These are phyloP conservation scores for Russula sp. DNA, from an alignment of 768 basidiomycete species.

Conservation along the genomic window DNA sequence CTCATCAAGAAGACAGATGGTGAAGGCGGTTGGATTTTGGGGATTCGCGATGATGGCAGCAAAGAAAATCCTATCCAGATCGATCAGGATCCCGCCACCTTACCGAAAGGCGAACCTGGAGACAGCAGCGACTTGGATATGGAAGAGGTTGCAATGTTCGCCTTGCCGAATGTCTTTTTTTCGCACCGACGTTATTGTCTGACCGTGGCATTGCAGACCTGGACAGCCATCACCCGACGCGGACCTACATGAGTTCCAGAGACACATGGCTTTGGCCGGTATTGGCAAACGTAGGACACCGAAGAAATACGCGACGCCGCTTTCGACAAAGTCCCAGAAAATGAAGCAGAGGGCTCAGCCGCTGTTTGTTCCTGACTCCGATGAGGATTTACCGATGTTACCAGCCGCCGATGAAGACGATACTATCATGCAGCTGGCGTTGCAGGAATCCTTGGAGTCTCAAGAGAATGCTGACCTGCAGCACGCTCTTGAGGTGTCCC, in stretches of 20 bases:
- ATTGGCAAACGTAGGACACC: constrained; percentile 50
- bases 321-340: constrained; percentile 36
- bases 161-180: constrained; percentile 28
- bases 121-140: constrained; percentile 55
- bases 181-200: not conserved
- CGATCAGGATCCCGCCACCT: constrained; percentile 55
- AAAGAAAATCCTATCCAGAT: constrained; percentile 82
- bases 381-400: constrained; percentile 39
- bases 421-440: constrained; percentile 53
- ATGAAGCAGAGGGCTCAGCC: constrained; percentile 43
- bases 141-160: constrained; percentile 79
- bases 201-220: constrained; percentile 26
- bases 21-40: constrained; percentile 92
- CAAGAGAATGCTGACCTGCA: constrained; percentile 36
- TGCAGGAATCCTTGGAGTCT: constrained; percentile 57
- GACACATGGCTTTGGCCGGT: constrained; percentile 58
- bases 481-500: constrained; percentile 37
- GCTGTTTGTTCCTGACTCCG: constrained; percentile 55
- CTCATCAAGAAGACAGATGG: constrained; percentile 86
- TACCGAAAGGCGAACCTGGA: constrained; percentile 33
- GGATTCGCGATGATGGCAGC: constrained; percentile 85
- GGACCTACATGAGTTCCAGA: constrained; percentile 62
- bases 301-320: constrained; percentile 39
- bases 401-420: constrained; percentile 49
- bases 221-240: constrained; percentile 45